Evolutionary conservation across 306 rosid species (phyloP).

Genomic region (Carpinus viminea): DNA sequence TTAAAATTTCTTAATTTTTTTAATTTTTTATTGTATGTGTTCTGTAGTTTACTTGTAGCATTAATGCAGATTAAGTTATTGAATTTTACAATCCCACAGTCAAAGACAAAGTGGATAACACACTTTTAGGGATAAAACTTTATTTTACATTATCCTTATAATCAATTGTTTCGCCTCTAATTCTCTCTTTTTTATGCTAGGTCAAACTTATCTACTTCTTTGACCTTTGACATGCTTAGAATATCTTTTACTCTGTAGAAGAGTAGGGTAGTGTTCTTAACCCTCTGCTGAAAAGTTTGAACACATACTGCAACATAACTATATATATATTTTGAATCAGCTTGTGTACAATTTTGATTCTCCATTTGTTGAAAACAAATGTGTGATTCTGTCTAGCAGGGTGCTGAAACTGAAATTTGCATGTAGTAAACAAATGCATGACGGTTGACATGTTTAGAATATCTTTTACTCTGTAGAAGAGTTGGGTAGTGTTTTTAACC

Average conservation of each 20-base stretch:
- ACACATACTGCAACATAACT: background rate
- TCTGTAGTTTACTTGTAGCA: background rate
- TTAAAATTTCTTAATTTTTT: background rate
- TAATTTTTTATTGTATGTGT: background rate
- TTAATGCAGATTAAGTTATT: background rate
- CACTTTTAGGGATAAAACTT: background rate
- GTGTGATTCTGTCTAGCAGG: background rate
- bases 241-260: background rate
- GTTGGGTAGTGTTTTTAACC: too few species aligned
- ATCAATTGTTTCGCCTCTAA: background rate
- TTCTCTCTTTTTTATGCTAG: background rate
- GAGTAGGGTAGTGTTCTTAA: background rate
- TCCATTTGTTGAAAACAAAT: background rate
- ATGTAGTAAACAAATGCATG: too few species aligned
- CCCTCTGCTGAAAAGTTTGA: background rate
- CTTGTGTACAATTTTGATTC: conserved; percentile 1
- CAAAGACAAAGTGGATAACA: background rate
- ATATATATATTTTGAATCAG: background rate
- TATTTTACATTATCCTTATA: background rate
- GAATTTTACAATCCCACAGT: background rate
- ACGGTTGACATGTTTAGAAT: too few species aligned
- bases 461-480: too few species aligned
- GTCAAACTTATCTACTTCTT: background rate
- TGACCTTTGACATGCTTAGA: background rate
- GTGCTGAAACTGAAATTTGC: too few species aligned